Percentiles rank a stretch among this genome's conserved stretches.
Conservation (phyloP, 768 basidiomycete species). For the Leccinum boreale region DNA sequence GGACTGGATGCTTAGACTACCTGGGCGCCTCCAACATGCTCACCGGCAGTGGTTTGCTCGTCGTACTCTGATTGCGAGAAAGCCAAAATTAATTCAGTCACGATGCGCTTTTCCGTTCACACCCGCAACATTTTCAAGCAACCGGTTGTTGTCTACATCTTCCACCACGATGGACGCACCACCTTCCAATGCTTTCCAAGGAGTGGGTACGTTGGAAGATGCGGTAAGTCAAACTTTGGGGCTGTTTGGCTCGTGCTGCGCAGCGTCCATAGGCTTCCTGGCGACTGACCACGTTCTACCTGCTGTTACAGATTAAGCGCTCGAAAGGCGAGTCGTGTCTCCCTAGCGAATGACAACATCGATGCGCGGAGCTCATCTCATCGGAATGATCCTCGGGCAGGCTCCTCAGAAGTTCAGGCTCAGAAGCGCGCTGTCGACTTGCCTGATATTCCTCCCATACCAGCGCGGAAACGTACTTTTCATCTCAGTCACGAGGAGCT, state of each 20-base stretch:
- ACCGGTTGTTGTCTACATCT: slow-evolving; percentile 1
- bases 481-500: slow-evolving; percentile 34
- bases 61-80: not conserved
- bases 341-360: not conserved
- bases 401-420: slow-evolving; percentile 16
- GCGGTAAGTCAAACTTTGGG: slow-evolving; percentile 12
- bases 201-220: slow-evolving; percentile 16
- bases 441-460: slow-evolving; percentile 27
- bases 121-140: not conserved
- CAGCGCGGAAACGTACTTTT: slow-evolving; percentile 32
- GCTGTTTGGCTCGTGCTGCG: not conserved
- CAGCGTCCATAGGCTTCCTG: not conserved
- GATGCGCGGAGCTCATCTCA: not conserved
- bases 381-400: slow-evolving; percentile 9
- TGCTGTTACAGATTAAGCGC: slow-evolving; percentile 13
- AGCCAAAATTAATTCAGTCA: not conserved
- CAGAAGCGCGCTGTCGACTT: slow-evolving; percentile 11
- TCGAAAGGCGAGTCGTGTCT: slow-evolving; percentile 18
- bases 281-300: not conserved
- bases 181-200: not conserved
- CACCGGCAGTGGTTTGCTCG: not conserved
- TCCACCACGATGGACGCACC: slow-evolving; percentile 4
- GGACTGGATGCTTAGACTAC: slow-evolving; percentile 8
- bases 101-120: not conserved
- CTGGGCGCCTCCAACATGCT: not conserved